These are phyloP conservation scores for Bruguiera parviflora DNA, from an alignment of 345 rosid genomes.

Conservation along the genomic window DNA sequence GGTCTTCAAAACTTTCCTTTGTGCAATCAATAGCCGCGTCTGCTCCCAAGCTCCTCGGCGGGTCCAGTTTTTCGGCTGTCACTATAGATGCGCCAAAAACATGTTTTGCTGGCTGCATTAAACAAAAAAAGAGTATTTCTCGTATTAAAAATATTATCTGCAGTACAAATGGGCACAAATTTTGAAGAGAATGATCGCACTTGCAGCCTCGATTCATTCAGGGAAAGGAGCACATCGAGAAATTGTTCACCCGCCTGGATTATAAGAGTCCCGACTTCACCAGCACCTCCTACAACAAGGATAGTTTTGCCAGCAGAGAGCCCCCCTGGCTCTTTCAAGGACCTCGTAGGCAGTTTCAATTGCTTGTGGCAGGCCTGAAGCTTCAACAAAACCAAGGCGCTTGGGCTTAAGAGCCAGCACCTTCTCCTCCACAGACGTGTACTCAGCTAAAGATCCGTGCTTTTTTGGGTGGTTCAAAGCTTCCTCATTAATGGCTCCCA, in stretches of 20 bases:
- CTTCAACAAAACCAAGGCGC: conserved; percentile 13
- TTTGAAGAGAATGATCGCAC: no score
- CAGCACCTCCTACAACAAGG: conserved; percentile 18
- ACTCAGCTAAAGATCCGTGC: conserved; percentile 10
- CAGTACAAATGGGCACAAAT: no score
- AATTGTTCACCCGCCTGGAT: conserved; percentile 4
- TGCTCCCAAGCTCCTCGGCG: conserved; percentile 15
- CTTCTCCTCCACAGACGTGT: conserved; percentile 21
- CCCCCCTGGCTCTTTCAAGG: conserved; percentile 10
- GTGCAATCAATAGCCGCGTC: conserved; percentile 17
- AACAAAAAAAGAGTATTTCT: no score
- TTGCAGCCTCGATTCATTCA: no score
- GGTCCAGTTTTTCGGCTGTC: conserved; percentile 14
- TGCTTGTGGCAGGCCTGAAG: conserved; percentile 14
- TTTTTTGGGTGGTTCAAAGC: conserved; percentile 3
- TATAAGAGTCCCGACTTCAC: conserved; percentile 15
- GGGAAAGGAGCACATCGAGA: no score
- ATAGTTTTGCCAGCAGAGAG: conserved; percentile 13
- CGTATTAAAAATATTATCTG: no score
- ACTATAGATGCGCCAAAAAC: conserved; percentile 13
- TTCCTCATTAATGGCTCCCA: conserved; percentile 9
- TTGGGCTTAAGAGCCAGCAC: conserved; percentile 17
- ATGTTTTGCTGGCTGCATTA: conserved; percentile 14
- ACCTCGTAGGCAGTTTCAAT: conserved; percentile 16
- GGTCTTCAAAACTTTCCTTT: conserved; percentile 14